Evolutionary conservation across 306 rosid genomes (phyloP), one percentile per base, ranked within the genome.

Genomic region (Sophora flavescens): DNA sequence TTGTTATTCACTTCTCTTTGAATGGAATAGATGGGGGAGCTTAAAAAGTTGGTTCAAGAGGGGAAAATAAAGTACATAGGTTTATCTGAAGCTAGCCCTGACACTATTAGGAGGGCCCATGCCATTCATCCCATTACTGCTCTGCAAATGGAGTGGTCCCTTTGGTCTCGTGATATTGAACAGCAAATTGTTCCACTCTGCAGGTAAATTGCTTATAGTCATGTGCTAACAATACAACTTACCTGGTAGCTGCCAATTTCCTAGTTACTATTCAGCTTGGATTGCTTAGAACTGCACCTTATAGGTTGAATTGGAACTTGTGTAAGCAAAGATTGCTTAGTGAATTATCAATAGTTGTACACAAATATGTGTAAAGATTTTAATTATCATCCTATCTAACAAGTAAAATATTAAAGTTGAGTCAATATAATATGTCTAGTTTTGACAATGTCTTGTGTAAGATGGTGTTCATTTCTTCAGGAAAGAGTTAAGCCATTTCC

Each of bases 101-200:
- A 86, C 51, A 84, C 90, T 6, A 82, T 87, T 56, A 82, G 83
- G 74, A 71, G 94, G 72, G 91, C 94, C 0, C 86, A 87, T 75
- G 76, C 87, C 1, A 83, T 89, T 84, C 91, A 89, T 86, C 90
- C 90, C 44, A 78, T 87, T 44, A 80, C 90, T 47, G 91, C 91
- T 63, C 18, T 89, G 38, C 89, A 89, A 82, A 75, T 87, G 75
- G 90, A 89, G 78, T 89, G 84, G 87, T 85, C 89, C 14, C 78
- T 89, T 5, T 84, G 90, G 87, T 84, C 89, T 18, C 90, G 86
- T 2, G 90, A 89, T 8, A 82, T 86, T 32, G 89, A 89, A 54
- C 69, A 82, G 32, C 86, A 87, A 47, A 82, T 85, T 4, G 42
- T 89, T 50, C 91, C 82, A 1, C 77, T 87, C 41, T 87, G 90